Base-by-base conservation (phyloP, 257 asterid species). In the Lycium barbarum region DNA sequence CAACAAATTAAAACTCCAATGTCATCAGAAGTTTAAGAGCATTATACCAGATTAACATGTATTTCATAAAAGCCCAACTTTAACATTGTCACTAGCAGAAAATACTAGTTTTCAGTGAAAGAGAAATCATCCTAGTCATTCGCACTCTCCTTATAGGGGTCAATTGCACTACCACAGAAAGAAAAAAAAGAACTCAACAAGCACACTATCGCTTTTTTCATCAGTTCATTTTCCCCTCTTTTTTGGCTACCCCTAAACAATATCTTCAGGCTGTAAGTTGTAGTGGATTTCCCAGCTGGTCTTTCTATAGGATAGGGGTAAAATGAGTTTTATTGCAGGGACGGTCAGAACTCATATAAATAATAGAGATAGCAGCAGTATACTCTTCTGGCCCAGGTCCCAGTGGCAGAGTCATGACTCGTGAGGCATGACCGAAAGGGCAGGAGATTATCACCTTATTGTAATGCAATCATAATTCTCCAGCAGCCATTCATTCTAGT, bases 101-200 rank as follows among this genome's bases (percentile, higher is more conserved):
- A 76, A 51, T 76, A 51, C 45, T 49, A 22, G 22, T 26, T 76
- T 51, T 43, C 63, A 22, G 81, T 12, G 81, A 76, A 51, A 49
- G 40, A 74, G 62, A 76, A 76, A 26, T 51, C 81, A 76, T 22
- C 63, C 63, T 51, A 26, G 81, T 51, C 20, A 76, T 49, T 51
- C 12, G 8, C 81, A 49, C 62, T 13, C 81, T 76, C 45, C 63
- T 22, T 49, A 35, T 51, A 51, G 62, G 81, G 43, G 81, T 73
- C n/a, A 73, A 73, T 3, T 7, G 59, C 61, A 73, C 81, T 47
- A 47, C 40, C 40, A 20, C 43, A 73, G 61, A 1, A 18, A 76
- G 33, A 26, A 26, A 26, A 26, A 76, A 22, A 22, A 51, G 22
- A 68, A 17, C 1, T 68, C 33, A 38, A 38, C 78, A 38, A 68